Evolutionary conservation across 2,329 filamentous ascomycete species (phyloP), one percentile per base, ranked within the genome.

Genomic region (Colletotrichum coccodes): DNA sequence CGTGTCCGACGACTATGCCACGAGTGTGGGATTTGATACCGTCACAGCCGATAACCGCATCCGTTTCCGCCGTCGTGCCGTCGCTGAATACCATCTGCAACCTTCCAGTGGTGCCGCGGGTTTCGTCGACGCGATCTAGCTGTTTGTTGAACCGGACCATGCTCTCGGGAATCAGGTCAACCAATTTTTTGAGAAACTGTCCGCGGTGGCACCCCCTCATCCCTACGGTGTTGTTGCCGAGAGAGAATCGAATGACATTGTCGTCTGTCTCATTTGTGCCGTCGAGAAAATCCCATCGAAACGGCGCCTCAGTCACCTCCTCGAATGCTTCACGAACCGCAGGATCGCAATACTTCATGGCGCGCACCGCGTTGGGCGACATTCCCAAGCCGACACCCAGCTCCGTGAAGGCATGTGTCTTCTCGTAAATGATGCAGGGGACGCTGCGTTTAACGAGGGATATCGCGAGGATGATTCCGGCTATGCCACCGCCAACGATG

Each of bases 21-120:
- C 90, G 79, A 75, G 4, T 79, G 76, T 66, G 76, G 76, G 66
- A 18, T 3, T 90, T 90, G 73, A 91, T 88, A 0, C 89, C 89
- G 75, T 91, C 89, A 72, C 87, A 89, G 1, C 87, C 71, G 78
- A 92, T 79, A 0, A 90, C 60, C 1, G 76, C 80, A 30, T 82
- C 80, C 6, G 82, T 79, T 16, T 76, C 72, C 3, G 78, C 80
- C 0, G 74, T 77, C 0, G 78, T 78, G 0, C 81, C 82, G 36
- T 85, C 83, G 0, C 73, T 67, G 57, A 84, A 84, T 14, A 47
- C 71, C 59, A 84, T 72, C 0, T 65, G 62, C 4, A 78, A 74
- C 1, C 70, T 56, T 14, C 64, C 60, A 0, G 56, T 38, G 7
- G 38, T 5, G 3, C 72, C 21, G 0, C 38, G 4, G 2, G 59